Evolutionary conservation across 805 yeast genomes (phyloP).

Genomic region (Nakazawaea anatomiae): DNA sequence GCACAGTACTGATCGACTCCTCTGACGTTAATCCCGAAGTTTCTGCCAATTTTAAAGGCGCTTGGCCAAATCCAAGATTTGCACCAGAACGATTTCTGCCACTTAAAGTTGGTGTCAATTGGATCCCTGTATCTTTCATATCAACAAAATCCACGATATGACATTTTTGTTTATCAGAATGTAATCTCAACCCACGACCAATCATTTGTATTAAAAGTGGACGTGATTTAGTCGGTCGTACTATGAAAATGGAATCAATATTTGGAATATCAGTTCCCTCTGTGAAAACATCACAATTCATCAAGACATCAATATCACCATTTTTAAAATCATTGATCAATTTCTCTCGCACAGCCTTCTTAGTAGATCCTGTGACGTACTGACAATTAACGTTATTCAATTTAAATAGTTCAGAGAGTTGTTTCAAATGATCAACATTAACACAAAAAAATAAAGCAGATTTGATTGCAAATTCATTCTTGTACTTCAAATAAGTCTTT

Average conservation of each 20-base stretch:
- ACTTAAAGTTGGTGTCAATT: conserved; percentile 45
- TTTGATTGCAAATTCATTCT: conserved; percentile 33
- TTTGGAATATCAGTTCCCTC: conserved; percentile 95
- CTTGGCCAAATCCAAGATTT: conserved; percentile 51
- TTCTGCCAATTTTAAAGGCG: conserved; percentile 30
- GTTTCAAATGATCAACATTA: conserved; percentile 59
- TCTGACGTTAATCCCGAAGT: neutral
- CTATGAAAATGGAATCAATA: conserved; percentile 72
- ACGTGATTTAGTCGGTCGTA: conserved; percentile 75
- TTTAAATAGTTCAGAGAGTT: conserved; percentile 47
- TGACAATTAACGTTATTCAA: conserved; percentile 61
- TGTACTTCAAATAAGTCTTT: conserved; percentile 43
- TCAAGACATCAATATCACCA: conserved; percentile 63
- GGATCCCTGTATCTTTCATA: conserved; percentile 45
- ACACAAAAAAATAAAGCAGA: conserved; percentile 78
- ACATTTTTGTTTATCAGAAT: conserved; percentile 57
- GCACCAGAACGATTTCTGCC: conserved; percentile 27
- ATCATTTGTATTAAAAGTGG: conserved; percentile 79
- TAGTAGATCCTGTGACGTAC: conserved; percentile 65
- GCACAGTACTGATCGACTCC: conserved; percentile 2
- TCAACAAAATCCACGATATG: conserved; percentile 77
- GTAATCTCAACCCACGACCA: conserved; percentile 78
- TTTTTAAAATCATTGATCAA: conserved; percentile 52
- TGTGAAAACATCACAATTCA: conserved; percentile 87
- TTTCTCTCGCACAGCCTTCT: conserved; percentile 39